phyloP scores from a whole-genome alignment of 345 rosid genomes.

The Xanthoceras sorbifolium region DNA sequence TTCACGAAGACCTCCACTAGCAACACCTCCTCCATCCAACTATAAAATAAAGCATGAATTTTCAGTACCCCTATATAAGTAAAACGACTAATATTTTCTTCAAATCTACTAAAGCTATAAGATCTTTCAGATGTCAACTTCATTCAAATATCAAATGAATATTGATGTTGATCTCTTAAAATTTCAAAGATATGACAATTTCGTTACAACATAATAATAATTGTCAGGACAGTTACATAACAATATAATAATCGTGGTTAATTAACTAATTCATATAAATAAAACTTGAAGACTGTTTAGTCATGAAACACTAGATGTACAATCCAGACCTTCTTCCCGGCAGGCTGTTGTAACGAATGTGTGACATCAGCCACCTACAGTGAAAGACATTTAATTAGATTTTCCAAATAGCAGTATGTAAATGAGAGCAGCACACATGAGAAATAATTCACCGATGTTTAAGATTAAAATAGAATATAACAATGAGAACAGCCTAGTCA shows the following conservation, averaged over 20 bases:
- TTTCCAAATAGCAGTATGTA: constrained; percentile 4
- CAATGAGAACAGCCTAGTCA: neutral
- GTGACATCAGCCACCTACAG: constrained; percentile 91
- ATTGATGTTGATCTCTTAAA: neutral
- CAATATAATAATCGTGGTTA: neutral
- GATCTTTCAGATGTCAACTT: neutral
- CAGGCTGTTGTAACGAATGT: constrained; percentile 95
- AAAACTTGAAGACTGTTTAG: constrained; percentile 5
- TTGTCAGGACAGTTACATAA: neutral
- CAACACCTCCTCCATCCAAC: constrained; percentile 99
- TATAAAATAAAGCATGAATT: constrained; percentile 28
- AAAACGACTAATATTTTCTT: neutral
- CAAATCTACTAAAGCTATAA: neutral
- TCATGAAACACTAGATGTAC: neutral
- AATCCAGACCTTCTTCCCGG: constrained; percentile 75
- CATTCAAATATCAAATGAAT: constrained; percentile 7
- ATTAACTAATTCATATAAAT: neutral
- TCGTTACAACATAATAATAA: neutral
- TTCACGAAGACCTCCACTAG: constrained; percentile 99
- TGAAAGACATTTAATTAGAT: constrained; percentile 17
- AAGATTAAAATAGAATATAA: neutral
- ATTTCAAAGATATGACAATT: neutral
- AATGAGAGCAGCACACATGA: constrained; percentile 3
- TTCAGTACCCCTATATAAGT: neutral
- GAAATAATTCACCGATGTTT: neutral